Base-by-base conservation (phyloP, 345 rosid genomes). In the Melastoma malabathricum region DNA sequence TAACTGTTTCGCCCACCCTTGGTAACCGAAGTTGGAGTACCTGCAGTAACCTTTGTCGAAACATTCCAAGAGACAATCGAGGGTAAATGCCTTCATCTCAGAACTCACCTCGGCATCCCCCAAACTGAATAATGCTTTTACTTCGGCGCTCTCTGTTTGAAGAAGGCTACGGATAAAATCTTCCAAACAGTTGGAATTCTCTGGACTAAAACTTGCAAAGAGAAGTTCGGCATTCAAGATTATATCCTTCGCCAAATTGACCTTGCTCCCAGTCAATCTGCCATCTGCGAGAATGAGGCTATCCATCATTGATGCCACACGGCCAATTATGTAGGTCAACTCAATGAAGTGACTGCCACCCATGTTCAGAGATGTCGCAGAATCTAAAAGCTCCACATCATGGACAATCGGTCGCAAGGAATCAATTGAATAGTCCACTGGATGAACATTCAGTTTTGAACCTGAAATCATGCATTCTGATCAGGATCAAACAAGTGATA, bases 61-160 rank as follows among this genome's bases (percentile, higher is more conserved):
- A 64, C 73, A 78, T 61, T 92, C 98, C 23, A 84, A 63, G 60
- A 79, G 67, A 27, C 84, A 80, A 49, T 87, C 93, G 0, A 87
- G 78, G 0, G 82, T 60, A 59, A 87, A 82, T 63, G 64, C 69
- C 65, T 68, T 69, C 2, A 81, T 68, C 57, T 63, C 54, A 59
- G 60, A 59, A 25, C 66, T 56, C 46, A 59, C 71, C 51, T 79
- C 75, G 50, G 55, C 52, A 20, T 56, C 70, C 56, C 64, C 72
- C 6, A 64, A 64, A 59, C 82, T 72, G 59, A 64, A 63, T 51
- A 65, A 34, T 56, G 60, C 15, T 49, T 51, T 62, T 6, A 62
- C 55, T 31, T 59, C 59, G 46, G 78, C 70, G 15, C 59, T 52
- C 66, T 78, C 84, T 2, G 82, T 75, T 49, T 75, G 73, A 55